Evolutionary conservation across 352 stramenopile genomes (phyloP), one percentile per base, ranked within the genome.

Genomic region (Phytophthora quininea): DNA sequence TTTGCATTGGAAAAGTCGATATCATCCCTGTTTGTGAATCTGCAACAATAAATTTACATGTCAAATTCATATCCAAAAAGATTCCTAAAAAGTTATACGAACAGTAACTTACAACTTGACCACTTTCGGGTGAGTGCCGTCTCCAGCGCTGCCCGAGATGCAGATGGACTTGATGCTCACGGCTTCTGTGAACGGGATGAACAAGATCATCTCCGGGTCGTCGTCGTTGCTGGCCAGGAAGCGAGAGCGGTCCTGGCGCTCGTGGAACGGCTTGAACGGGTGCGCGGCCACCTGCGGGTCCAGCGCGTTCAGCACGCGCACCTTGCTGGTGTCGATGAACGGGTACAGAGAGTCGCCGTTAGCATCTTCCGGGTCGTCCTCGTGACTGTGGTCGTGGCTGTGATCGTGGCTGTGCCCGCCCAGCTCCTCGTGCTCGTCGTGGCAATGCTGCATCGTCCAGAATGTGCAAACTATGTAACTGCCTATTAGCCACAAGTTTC

Each of bases 101-200:
- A 31, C 33, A 50, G 3, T 31, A 48, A 9, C 59, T 27, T 4
- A 94, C 85, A 96, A 62, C 67, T 94, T 96, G 57, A 95, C 76
- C 40, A 62, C 68, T 62, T 92, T 96, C n/a, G 87, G 86, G 73
- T 96, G 86, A 2, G 77, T 77, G 3, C 88, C 88, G 52, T 94
- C 88, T 9, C 66, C 70, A 7, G 85, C 77, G 50, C 84, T 84
- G 38, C 88, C 88, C 2, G 86, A 90, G 54, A 96, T 90, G 69
- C 86, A 94, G 54, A 96, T 95, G 32, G 88, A 95, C 56, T 94
- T 95, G 71, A 96, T 92, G 63, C 80, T 95, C 61, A 95, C 88
- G 6, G 87, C 85, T 69, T 96, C 87, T 5, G 88, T 96, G 63
- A 96, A 96, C 63, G 88, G 86, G 53, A 95, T 88, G 64, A 80